A percentile compares a stretch with the other conserved stretches of the same genome.
Conservation (phyloP, 1,284 basidiomycete species). For the Austroboletus novae-zelandiae region DNA sequence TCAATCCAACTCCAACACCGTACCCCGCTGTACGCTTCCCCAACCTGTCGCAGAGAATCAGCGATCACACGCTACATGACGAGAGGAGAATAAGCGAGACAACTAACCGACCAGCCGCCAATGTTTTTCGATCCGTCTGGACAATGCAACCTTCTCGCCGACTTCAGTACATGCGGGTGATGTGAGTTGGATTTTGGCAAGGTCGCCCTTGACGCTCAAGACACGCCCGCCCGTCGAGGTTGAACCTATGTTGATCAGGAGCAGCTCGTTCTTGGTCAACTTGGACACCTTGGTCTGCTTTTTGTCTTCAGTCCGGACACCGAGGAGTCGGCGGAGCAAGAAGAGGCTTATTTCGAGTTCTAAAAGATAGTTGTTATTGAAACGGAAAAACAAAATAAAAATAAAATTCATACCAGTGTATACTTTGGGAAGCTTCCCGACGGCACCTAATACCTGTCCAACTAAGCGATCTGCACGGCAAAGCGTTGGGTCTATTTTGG, state of each 20-base stretch:
- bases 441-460: conserved; percentile 93
- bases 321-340: conserved; percentile 91
- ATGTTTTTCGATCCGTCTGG: conserved; percentile 94
- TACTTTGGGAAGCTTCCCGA: conserved; percentile 91
- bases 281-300: conserved; percentile 97
- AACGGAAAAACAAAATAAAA: not conserved
- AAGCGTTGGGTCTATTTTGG: conserved; percentile 93
- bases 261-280: conserved; percentile 88
- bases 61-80: not conserved
- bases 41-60: conserved; percentile 38
- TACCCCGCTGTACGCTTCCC: conserved; percentile 58
- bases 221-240: conserved; percentile 94
- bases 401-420: conserved; percentile 68
- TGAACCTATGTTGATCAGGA: conserved; percentile 93
- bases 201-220: conserved; percentile 86
- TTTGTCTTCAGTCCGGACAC: conserved; percentile 98
- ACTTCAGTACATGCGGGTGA: conserved; percentile 92
- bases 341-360: conserved; percentile 91
- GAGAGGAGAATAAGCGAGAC: not conserved
- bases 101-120: conserved; percentile 84
- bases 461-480: conserved; percentile 97
- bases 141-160: conserved; percentile 93
- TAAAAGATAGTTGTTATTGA: conserved; percentile 23
- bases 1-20: conserved; percentile 53
- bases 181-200: conserved; percentile 90